Evolutionary conservation across 2,329 filamentous ascomycete species (phyloP).

Genomic region (Xylariaceae sp.): DNA sequence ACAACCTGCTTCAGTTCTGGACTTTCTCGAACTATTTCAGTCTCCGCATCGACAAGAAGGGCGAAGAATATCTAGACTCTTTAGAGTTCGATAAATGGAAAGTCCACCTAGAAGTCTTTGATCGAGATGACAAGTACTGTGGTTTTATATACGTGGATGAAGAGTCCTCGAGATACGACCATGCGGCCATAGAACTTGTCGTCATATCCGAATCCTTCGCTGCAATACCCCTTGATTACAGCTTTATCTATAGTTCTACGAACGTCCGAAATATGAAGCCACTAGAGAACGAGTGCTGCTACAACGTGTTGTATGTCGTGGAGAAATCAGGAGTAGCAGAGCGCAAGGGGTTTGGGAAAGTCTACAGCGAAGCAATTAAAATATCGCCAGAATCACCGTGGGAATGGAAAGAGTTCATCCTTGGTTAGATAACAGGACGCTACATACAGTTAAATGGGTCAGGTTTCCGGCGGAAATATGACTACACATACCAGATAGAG

Average conservation of each 20-base stretch:
- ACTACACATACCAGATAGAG: too few relatives aligned
- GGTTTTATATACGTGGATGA: background rate
- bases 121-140: background rate
- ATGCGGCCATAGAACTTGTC: background rate
- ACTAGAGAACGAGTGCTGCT: background rate
- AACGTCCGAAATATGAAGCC: too few relatives aligned
- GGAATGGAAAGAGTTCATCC: constrained; percentile 6
- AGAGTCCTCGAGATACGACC: background rate
- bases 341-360: constrained; percentile 1
- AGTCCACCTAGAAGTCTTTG: background rate
- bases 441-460: too few relatives aligned
- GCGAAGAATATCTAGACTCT: background rate
- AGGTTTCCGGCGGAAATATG: too few relatives aligned
- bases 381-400: background rate
- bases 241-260: background rate
- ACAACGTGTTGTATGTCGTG: constrained; percentile 4
- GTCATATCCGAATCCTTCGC: background rate
- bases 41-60: background rate
- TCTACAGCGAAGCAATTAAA: background rate
- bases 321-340: background rate
- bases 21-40: background rate
- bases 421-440: too few relatives aligned
- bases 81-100: background rate
- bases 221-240: background rate
- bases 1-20: constrained; percentile 1